A percentile compares a stretch with the other conserved stretches of the same genome.
Conservation (phyloP, 768 basidiomycete genomes). For the Mrakia gelida region DNA sequence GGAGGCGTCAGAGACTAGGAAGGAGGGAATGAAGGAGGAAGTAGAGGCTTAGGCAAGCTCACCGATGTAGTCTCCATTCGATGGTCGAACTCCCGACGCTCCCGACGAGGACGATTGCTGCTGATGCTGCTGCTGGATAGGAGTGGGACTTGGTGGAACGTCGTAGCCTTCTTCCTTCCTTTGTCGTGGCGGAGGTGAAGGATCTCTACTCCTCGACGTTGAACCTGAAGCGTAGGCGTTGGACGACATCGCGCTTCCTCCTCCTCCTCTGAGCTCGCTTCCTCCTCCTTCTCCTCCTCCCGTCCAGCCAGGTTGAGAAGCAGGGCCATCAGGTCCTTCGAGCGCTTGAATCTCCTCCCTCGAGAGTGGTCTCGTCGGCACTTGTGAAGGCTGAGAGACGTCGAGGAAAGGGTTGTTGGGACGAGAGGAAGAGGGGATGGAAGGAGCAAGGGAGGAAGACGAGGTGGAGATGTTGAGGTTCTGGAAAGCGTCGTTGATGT, state of each 20-base stretch:
- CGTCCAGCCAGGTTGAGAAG: background rate
- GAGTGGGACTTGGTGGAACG: background rate
- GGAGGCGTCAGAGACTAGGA: background rate
- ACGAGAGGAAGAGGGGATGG: background rate
- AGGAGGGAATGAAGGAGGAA: background rate
- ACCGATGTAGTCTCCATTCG: background rate
- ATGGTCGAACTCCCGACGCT: background rate
- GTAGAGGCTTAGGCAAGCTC: background rate
- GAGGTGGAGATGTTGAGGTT: background rate
- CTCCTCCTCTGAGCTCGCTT: background rate
- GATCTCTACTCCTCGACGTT: background rate
- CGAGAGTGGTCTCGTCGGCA: background rate
- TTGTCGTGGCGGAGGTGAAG: background rate
- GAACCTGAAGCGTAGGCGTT: background rate
- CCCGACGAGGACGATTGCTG: background rate
- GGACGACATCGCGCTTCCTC: background rate
- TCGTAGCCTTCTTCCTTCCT: slow-evolving; percentile 18
- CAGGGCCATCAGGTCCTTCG: background rate
- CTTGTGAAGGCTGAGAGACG: background rate
- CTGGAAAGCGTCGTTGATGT: slow-evolving; percentile 8
- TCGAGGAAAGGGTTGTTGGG: slow-evolving; percentile 7
- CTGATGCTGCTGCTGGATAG: background rate
- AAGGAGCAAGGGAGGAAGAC: background rate
- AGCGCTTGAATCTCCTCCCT: background rate
- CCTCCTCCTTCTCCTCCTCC: background rate